phyloP scores from a whole-genome alignment of 2,329 filamentous ascomycete species.

The Pseudocercospora cruenta region DNA sequence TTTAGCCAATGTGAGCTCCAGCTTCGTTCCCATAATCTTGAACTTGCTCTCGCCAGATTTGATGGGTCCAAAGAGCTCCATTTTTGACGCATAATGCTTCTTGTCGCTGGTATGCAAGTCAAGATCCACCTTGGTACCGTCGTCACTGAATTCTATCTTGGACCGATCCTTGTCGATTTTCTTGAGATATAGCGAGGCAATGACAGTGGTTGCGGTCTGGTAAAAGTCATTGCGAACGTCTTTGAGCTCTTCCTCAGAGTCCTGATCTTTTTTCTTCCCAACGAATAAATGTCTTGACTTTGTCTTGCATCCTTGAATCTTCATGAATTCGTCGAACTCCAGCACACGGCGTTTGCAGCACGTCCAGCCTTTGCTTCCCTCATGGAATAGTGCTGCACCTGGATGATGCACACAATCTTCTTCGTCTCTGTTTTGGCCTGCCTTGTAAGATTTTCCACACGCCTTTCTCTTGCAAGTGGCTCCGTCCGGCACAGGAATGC shows the following conservation, averaged over 20 bases:
- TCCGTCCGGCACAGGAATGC: constrained; percentile 71
- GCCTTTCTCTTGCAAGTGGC: constrained; percentile 76
- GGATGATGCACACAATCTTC: constrained; percentile 89
- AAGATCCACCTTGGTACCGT: constrained; percentile 63
- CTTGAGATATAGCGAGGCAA: constrained; percentile 92
- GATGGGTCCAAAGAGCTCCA: constrained; percentile 77
- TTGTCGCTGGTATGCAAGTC: constrained; percentile 85
- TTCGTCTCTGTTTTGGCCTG: constrained; percentile 62
- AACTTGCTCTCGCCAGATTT: constrained; percentile 74
- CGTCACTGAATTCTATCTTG: constrained; percentile 68
- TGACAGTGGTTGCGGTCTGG: constrained; percentile 82
- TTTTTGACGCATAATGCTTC: constrained; percentile 76
- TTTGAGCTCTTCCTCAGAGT: constrained; percentile 74
- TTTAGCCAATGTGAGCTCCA: constrained; percentile 76
- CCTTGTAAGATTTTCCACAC: constrained; percentile 70
- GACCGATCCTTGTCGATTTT: constrained; percentile 87
- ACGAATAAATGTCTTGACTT: constrained; percentile 84
- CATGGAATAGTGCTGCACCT: constrained; percentile 90
- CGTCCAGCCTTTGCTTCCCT: constrained; percentile 95
- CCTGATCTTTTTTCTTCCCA: constrained; percentile 62
- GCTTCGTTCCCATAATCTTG: constrained; percentile 85
- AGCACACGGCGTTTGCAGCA: constrained; percentile 95
- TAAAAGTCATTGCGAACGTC: constrained; percentile 93
- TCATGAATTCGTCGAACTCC: constrained; percentile 98
- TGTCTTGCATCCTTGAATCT: constrained; percentile 85